Percentiles rank a stretch among this genome's conserved stretches.
These are phyloP conservation scores for Fusarium equiseti DNA, from an alignment of 2,329 filamentous ascomycete species.

Conservation along the genomic window DNA sequence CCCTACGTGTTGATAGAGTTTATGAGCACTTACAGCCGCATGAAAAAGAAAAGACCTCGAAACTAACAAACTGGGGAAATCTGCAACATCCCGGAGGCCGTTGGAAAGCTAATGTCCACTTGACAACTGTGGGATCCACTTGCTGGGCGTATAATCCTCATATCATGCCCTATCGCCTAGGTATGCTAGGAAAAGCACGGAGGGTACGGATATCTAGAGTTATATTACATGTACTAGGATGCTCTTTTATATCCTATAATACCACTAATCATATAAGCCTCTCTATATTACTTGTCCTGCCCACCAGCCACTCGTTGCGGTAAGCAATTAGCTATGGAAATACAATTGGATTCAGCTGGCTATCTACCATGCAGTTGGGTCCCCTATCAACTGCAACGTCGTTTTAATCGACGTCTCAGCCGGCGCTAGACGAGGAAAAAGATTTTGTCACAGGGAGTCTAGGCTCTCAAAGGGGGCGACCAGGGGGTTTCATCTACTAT, in stretches of 20 bases:
- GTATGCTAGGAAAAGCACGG: not conserved
- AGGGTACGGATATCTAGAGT: not conserved
- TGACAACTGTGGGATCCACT: slow-evolving; percentile 28
- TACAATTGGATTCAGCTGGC: not conserved
- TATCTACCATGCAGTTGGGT: slow-evolving; percentile 9
- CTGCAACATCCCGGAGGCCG: slow-evolving; percentile 29
- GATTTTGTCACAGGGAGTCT: slow-evolving; percentile 25
- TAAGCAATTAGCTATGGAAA: not conserved
- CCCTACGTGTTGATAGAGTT: not conserved
- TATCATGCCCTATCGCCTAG: not conserved
- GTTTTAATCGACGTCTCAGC: slow-evolving; percentile 34
- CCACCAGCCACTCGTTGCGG: slow-evolving; percentile 1
- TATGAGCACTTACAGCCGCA: not conserved
- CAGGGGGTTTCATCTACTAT: slow-evolving; percentile 5
- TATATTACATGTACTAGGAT: slow-evolving; percentile 2
- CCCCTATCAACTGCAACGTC: slow-evolving; percentile 31
- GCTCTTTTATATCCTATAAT: not conserved
- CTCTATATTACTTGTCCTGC: not conserved
- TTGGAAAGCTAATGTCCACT: slow-evolving; percentile 29
- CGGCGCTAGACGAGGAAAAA: slow-evolving; percentile 28
- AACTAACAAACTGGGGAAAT: slow-evolving; percentile 24
- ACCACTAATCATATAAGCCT: slow-evolving; percentile 3
- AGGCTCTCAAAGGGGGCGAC: slow-evolving; percentile 33
- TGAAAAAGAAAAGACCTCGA: slow-evolving; percentile 6
- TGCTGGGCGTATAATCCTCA: not conserved